Base-by-base conservation (phyloP, 2,329 filamentous ascomycete species). In the Colletotrichum neosansevieriae region DNA sequence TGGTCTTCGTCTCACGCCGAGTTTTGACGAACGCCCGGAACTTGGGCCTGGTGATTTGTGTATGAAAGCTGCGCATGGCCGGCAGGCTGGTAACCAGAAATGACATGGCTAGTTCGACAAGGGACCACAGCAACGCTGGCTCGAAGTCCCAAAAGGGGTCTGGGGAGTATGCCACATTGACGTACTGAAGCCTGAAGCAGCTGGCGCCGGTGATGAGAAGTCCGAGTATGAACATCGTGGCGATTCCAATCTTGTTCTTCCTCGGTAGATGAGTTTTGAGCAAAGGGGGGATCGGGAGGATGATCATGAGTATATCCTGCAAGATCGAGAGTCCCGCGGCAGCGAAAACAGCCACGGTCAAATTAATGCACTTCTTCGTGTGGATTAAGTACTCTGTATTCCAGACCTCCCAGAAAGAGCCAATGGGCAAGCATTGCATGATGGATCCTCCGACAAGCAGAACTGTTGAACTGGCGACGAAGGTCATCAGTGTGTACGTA, bases 71-170 rank as follows among this genome's bases (percentile, higher is more conserved):
- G n/a, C 45, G 11, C 11, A 62, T 32, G 10, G 59, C 59, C 10
- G 49, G 59, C 10, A 62, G 49, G 40, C 59, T 62, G 13, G 59
- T 62, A n/a, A 62, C 49, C 3, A 62, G 38, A 19, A 62, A 62
- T 6, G 49, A 62, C 49, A 62, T 62, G 12, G 59, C 49, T 11
- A 54, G 38, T 38, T 62, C 49, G n/a, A 62, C 59, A 9, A 62
- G 50, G n/a, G 49, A 62, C 59, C 49, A 62, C 5, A 62, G 38
- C n/a, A 62, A 51, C 4, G 59, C 59, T 7, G 49, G 59, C 38
- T 62, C 49, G n/a, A 54, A 62, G 21, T 62, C 59, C 59, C 49
- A 62, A n/a, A 62, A 54, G 10, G 59, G 59, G 29, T 62, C 53
- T 15, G 49, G 59, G 19, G 59, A 62, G 38, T 62, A 62, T 34